These are phyloP conservation scores for Coprinopsis cinerea DNA, from an alignment of 768 basidiomycete species.

Conservation along the genomic window DNA sequence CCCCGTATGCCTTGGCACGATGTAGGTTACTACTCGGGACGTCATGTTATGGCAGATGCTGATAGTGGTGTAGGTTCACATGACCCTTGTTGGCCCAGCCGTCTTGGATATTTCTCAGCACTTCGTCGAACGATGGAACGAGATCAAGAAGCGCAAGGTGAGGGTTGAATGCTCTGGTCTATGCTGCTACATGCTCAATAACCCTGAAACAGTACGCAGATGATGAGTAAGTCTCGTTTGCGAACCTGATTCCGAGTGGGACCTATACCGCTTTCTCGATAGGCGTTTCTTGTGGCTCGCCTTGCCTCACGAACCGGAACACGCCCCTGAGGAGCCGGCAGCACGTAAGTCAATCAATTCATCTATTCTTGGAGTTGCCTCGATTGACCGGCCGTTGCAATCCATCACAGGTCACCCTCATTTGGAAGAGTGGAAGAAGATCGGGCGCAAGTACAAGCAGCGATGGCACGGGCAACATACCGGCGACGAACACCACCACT, in stretches of 20 bases:
- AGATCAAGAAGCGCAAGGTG: slow-evolving; percentile 78
- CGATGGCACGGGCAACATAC: slow-evolving; percentile 50
- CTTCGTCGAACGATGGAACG: slow-evolving; percentile 90
- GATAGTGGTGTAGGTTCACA: slow-evolving; percentile 52
- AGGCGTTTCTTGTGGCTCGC: slow-evolving; percentile 55
- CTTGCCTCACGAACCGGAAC: slow-evolving; percentile 64
- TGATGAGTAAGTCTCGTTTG: slow-evolving; percentile 36
- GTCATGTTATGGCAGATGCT: not conserved
- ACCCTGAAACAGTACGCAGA: slow-evolving; percentile 31
- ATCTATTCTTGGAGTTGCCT: too few species aligned
- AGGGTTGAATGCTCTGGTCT: slow-evolving; percentile 1
- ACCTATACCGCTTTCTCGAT: not conserved
- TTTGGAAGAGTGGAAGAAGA: slow-evolving; percentile 49
- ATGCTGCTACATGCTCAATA: not conserved
- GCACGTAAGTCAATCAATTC: slow-evolving; percentile 31
- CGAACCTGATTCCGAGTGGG: not conserved
- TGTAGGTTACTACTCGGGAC: slow-evolving; percentile 41
- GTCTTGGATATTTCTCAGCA: slow-evolving; percentile 92
- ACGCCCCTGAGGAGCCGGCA: slow-evolving; percentile 62
- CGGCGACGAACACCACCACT: slow-evolving; percentile 34
- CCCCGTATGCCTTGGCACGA: slow-evolving; percentile 96
- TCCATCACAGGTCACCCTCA: slow-evolving; percentile 53
- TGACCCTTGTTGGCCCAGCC: slow-evolving; percentile 74
- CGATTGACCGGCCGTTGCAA: too few species aligned
- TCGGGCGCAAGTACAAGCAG: slow-evolving; percentile 58